Conservation (phyloP, 1,284 basidiomycete species). For the Stygiomarasmius scandens region DNA sequence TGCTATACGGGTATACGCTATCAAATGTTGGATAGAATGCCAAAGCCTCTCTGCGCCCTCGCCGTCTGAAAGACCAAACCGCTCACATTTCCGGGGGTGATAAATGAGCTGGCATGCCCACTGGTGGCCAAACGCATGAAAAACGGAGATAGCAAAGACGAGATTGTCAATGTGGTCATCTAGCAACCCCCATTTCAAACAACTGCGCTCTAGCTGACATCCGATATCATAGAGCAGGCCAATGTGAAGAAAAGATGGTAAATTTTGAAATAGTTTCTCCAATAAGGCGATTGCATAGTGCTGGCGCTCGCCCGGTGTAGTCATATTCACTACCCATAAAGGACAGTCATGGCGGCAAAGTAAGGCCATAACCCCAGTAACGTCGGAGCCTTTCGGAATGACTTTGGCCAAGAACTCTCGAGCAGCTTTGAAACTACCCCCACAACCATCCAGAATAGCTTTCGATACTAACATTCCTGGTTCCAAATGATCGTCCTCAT, state of each 20-base stretch:
- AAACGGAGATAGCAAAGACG: conserved; percentile 25
- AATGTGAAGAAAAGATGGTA: conserved; percentile 15
- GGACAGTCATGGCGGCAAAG: conserved; percentile 13
- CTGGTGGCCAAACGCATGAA: conserved; percentile 32
- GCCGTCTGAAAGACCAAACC: conserved; percentile 26
- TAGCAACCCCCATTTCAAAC: conserved; percentile 23
- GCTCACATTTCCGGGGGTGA: conserved; percentile 22
- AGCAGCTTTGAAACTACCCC: conserved; percentile 31
- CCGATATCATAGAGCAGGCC: conserved; percentile 27
- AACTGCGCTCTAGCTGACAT: conserved; percentile 16
- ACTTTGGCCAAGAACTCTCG: conserved; percentile 24
- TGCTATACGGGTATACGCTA: conserved; percentile 27
- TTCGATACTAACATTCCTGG: no score
- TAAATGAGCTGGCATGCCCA: conserved; percentile 27
- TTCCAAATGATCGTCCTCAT: no score
- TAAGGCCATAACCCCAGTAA: conserved; percentile 3
- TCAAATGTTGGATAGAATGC: conserved; percentile 22
- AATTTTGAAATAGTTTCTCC: conserved; percentile 16
- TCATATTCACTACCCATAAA: conserved; percentile 23
- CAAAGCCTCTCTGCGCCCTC: conserved; percentile 28
- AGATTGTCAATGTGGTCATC: conserved; percentile 15
- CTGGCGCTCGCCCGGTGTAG: conserved; percentile 23
- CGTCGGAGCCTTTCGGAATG: conserved; percentile 1
- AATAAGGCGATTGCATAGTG: conserved; percentile 22
- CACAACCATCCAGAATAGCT: no score